Percentiles rank a stretch among this genome's conserved stretches.
Conservation (phyloP, 257 asterid species). For the Nicotiana paniculata region DNA sequence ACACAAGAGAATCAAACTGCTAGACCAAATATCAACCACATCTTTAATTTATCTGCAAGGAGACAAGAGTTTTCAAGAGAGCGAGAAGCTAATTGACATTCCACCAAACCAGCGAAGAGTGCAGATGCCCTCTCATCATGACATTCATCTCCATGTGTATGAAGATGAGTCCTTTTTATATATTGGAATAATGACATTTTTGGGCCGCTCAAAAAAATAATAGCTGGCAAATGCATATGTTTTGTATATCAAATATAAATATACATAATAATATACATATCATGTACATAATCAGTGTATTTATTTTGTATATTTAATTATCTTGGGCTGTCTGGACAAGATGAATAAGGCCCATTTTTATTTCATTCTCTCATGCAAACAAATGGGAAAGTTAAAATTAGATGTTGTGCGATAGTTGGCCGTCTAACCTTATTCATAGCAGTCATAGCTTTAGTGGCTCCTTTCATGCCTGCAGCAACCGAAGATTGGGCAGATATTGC, state of each 20-base stretch:
- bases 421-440: constrained; percentile 80
- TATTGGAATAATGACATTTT: too few relatives aligned
- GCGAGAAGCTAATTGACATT: neutral
- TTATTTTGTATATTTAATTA: too few relatives aligned
- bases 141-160: neutral
- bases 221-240: too few relatives aligned
- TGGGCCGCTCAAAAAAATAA: too few relatives aligned
- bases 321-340: too few relatives aligned
- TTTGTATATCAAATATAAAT: too few relatives aligned
- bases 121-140: neutral
- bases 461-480: constrained; percentile 87
- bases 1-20: neutral
- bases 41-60: neutral
- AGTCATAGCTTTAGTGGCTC: constrained; percentile 91
- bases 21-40: neutral
- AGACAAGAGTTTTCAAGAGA: neutral
- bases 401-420: neutral
- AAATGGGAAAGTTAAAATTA: neutral
- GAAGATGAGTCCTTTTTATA: neutral
- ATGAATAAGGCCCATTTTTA: neutral
- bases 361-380: neutral
- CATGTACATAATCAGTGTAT: too few relatives aligned
- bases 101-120: neutral
- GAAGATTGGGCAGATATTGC: constrained; percentile 92
- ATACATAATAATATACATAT: too few relatives aligned